Percentiles rank a stretch among this genome's conserved stretches.
Evolutionary conservation across 75 land plant genomes (phyloP).

Genomic region (Pinus taeda): DNA sequence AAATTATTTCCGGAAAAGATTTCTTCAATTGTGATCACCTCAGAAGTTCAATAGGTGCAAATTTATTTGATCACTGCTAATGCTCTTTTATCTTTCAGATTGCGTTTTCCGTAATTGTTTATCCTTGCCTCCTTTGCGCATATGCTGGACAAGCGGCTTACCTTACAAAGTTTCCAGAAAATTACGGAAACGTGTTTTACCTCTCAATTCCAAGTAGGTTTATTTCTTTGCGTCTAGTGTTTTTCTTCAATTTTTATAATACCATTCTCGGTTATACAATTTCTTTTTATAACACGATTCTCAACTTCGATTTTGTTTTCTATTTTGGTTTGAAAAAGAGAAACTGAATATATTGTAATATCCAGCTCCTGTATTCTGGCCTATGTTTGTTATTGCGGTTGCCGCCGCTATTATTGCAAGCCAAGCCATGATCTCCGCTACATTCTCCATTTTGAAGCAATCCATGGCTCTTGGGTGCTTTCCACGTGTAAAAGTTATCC

Average conservation of each 20-base stretch:
- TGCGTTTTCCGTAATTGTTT: constrained; percentile 44
- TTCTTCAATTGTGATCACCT: no score
- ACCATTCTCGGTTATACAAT: no score
- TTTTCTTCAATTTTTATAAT: background rate
- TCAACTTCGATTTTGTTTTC: background rate
- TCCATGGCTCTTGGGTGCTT: constrained; percentile 53
- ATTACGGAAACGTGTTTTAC: constrained; percentile 52
- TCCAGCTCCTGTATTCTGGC: constrained; percentile 58
- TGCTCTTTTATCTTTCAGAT: constrained; percentile 23
- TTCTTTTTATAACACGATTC: no score
- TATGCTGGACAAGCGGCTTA: constrained; percentile 83
- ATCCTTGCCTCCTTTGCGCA: constrained; percentile 52
- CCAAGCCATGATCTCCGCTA: constrained; percentile 70
- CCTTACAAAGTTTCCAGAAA: constrained; percentile 37
- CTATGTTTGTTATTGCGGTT: constrained; percentile 55
- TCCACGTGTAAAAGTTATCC: constrained; percentile 48
- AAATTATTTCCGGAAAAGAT: no score
- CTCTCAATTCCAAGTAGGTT: constrained; percentile 55
- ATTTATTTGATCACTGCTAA: no score
- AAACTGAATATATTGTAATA: background rate
- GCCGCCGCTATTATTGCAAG: constrained; percentile 66
- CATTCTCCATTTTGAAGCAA: constrained; percentile 51
- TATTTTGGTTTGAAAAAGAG: background rate
- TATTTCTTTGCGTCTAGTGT: background rate
- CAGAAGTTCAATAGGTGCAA: no score